Evolutionary conservation across 176 grass and related monocot species (phyloP).

Genomic region (Triticum monococcum): DNA sequence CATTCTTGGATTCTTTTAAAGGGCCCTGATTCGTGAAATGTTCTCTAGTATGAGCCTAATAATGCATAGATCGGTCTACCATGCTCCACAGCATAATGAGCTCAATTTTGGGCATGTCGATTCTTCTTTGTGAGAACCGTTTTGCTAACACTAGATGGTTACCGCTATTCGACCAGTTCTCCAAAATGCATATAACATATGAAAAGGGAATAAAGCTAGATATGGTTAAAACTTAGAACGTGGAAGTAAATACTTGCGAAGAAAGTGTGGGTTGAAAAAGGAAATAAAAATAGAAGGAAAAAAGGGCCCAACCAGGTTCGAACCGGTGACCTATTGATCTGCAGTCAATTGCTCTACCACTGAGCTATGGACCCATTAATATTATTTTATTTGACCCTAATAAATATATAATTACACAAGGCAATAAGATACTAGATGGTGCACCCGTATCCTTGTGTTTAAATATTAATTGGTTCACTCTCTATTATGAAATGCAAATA

Average conservation of each 20-base stretch:
- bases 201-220: neutral
- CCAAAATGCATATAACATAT: neutral
- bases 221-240: neutral
- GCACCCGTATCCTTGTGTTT: too few relatives aligned
- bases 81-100: too few relatives aligned
- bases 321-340: constrained; percentile 99
- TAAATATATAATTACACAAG: too few relatives aligned
- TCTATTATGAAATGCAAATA: neutral
- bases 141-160: too few relatives aligned
- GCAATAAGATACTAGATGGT: too few relatives aligned
- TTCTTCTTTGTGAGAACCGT: too few relatives aligned
- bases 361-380: constrained; percentile 74
- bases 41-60: too few relatives aligned
- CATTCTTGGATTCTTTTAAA: constrained; percentile 1
- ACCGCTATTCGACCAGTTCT: too few relatives aligned
- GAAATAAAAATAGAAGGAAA: neutral
- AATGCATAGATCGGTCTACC: too few relatives aligned
- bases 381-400: neutral
- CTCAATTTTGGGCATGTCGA: too few relatives aligned
- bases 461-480: too few relatives aligned
- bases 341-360: constrained; percentile 96
- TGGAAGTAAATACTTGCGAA: neutral
- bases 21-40: neutral
- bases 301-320: constrained; percentile 89
- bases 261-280: too few relatives aligned